Percentiles rank a stretch among this genome's conserved stretches.
These are phyloP conservation scores for Suillus sp. DNA, from an alignment of 768 basidiomycete species.

Conservation along the genomic window DNA sequence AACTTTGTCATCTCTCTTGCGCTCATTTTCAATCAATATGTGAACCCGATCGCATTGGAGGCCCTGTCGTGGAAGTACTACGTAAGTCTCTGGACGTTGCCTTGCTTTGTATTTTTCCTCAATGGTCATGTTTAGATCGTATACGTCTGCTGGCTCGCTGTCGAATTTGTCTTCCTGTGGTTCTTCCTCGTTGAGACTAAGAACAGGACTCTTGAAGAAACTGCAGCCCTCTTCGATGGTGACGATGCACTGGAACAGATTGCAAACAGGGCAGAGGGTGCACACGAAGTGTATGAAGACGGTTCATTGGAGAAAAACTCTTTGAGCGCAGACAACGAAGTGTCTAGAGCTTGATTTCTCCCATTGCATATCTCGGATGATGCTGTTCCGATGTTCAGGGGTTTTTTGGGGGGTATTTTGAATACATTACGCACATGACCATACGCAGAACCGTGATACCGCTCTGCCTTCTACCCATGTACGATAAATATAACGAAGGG, in stretches of 20 bases:
- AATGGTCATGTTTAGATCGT: constrained; percentile 45
- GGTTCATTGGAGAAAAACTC: constrained; percentile 27
- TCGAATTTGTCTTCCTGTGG: constrained; percentile 66
- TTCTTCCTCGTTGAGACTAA: constrained; percentile 74
- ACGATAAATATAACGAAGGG: constrained; percentile 5
- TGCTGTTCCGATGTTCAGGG: neutral
- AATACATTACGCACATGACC: constrained; percentile 9
- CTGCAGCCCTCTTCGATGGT: constrained; percentile 80
- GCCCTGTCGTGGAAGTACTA: constrained; percentile 77
- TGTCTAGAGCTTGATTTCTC: constrained; percentile 4
- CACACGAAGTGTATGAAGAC: constrained; percentile 21
- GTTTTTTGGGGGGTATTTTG: neutral
- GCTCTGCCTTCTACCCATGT: constrained; percentile 6
- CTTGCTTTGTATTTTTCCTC: neutral
- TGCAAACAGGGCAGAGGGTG: constrained; percentile 26
- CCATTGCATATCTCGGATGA: too few relatives aligned
- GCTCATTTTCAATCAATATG: constrained; percentile 88
- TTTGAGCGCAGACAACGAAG: neutral
- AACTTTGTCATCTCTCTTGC: constrained; percentile 76
- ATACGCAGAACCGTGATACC: constrained; percentile 2
- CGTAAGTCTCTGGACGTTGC: constrained; percentile 34
- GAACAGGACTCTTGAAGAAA: constrained; percentile 76
- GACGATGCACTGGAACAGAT: constrained; percentile 49
- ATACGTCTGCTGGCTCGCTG: constrained; percentile 69
- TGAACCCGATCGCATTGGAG: constrained; percentile 78